Evolutionary conservation across 345 rosid genomes (phyloP).

Genomic region (Sisymbrium irio): DNA sequence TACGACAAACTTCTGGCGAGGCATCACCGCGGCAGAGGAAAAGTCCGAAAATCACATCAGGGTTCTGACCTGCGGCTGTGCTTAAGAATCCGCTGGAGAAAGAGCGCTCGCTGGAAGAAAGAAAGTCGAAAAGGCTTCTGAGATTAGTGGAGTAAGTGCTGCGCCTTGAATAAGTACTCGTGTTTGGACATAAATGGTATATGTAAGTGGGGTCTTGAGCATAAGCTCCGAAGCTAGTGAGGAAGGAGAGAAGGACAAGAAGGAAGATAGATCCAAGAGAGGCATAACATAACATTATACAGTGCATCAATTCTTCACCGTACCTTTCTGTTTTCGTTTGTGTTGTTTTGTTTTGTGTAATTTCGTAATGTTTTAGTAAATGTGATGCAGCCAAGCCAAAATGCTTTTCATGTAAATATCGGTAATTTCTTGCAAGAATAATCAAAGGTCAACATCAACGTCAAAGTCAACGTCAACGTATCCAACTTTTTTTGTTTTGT

Average conservation of each 20-base stretch:
- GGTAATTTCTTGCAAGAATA: background rate
- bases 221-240: slow-evolving; percentile 16
- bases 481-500: no score
- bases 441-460: background rate
- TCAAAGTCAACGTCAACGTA: no score
- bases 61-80: slow-evolving; percentile 20
- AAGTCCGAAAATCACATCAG: slow-evolving; percentile 30
- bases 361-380: background rate
- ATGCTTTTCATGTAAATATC: background rate
- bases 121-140: background rate
- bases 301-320: background rate
- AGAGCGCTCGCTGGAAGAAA: background rate
- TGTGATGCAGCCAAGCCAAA: background rate
- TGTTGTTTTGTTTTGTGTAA: no score
- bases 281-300: background rate
- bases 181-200: background rate
- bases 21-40: slow-evolving; percentile 39
- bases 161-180: slow-evolving; percentile 28
- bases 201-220: background rate
- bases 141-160: slow-evolving; percentile 27
- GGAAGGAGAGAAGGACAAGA: background rate
- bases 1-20: slow-evolving; percentile 16
- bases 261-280: background rate
- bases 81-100: slow-evolving; percentile 35
- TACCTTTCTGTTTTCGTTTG: no score